These are phyloP conservation scores for Pestalotiopsis sp. DNA, from an alignment of 2,329 filamentous ascomycete genomes.

Conservation along the genomic window DNA sequence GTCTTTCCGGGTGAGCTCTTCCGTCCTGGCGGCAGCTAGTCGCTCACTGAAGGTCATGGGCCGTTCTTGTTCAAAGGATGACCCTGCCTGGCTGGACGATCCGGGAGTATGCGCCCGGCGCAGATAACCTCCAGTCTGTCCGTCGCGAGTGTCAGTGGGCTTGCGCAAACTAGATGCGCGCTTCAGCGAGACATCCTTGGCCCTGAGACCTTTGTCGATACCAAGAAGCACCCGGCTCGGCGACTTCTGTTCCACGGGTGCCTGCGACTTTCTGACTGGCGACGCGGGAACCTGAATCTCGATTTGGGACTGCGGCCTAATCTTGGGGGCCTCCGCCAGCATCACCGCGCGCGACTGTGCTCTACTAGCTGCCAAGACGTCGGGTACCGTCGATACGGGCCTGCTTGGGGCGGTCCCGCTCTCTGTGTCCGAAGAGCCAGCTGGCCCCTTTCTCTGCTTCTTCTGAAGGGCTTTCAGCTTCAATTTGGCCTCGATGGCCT, in stretches of 20 bases:
- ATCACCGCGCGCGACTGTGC: conserved; percentile 20
- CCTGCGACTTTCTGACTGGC: conserved; percentile 63
- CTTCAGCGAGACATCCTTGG: conserved; percentile 81
- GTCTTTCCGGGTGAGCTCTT: conserved; percentile 53
- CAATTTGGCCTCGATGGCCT: conserved; percentile 84
- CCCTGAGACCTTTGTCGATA: conserved; percentile 84
- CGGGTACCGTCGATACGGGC: conserved; percentile 17
- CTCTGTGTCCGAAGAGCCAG: conserved; percentile 3
- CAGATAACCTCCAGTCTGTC: conserved; percentile 38
- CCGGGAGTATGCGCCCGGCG: conserved; percentile 43
- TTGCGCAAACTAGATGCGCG: conserved; percentile 58
- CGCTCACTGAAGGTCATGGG: conserved; percentile 78
- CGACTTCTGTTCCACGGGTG: conserved; percentile 61
- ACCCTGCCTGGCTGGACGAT: conserved; percentile 23
- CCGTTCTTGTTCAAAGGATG: conserved; percentile 31
- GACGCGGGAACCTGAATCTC: conserved; percentile 73
- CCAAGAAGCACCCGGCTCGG: conserved; percentile 80
- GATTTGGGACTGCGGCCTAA: conserved; percentile 30
- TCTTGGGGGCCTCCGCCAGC: conserved; percentile 15
- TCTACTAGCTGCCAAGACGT: conserved; percentile 19
- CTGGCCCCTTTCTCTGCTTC: conserved; percentile 11
- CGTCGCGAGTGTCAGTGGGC: conserved; percentile 25
- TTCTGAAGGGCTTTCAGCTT: conserved; percentile 83
- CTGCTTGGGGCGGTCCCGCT: background rate
- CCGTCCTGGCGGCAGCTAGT: conserved; percentile 67